Evolutionary conservation across 331 rosid genomes (phyloP).

Genomic region (Quercus lobata): DNA sequence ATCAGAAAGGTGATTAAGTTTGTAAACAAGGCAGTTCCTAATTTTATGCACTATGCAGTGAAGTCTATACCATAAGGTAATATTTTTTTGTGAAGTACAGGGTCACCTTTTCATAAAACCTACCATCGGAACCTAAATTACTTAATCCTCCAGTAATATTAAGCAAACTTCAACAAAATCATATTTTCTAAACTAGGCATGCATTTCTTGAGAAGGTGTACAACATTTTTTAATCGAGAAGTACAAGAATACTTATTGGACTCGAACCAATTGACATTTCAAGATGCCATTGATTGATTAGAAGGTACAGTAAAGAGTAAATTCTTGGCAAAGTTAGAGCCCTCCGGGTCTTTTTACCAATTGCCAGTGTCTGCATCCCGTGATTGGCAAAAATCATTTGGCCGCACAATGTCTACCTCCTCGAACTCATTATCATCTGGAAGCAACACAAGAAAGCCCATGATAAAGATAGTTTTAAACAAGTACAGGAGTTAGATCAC

Average conservation of each 20-base stretch:
- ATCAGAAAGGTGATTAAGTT: too few species aligned
- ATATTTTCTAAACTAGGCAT: neutral
- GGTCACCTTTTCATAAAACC: too few species aligned
- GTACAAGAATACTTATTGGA: neutral
- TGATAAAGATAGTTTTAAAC: neutral
- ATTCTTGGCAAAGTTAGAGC: neutral
- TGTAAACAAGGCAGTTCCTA: too few species aligned
- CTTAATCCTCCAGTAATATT: neutral
- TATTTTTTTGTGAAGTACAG: too few species aligned
- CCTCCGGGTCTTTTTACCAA: conserved; percentile 37
- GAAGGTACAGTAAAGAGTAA: too few species aligned
- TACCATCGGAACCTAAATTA: neutral
- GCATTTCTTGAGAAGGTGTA: neutral
- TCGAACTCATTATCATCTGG: conserved; percentile 86
- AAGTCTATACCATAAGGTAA: too few species aligned
- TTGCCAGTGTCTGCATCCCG: conserved; percentile 62
- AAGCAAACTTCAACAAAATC: neutral
- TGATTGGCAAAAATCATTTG: conserved; percentile 62
- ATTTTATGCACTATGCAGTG: too few species aligned
- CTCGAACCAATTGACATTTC: neutral
- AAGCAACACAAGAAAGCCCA: conserved; percentile 5
- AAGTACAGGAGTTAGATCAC: neutral
- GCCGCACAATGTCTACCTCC: conserved; percentile 65
- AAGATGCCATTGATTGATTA: neutral
- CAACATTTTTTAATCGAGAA: neutral